phyloP scores from a whole-genome alignment of 2,329 filamentous ascomycete genomes.

The Ustilaginoidea virens region DNA sequence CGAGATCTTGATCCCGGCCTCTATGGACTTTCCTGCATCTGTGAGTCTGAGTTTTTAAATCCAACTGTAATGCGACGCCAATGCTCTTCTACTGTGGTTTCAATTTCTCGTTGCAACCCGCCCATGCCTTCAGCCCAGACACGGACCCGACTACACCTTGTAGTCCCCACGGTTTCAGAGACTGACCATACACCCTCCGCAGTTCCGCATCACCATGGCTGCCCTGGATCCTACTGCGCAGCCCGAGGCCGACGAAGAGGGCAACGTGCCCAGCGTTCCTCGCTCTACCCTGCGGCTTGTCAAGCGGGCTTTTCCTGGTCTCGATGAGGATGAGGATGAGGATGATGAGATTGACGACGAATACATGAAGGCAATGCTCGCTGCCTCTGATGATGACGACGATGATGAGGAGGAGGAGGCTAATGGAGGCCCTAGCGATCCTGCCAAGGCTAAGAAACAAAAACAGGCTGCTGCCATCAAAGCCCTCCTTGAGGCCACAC shows the following conservation, averaged over 20 bases:
- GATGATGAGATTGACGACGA: conserved; percentile 55
- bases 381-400: conserved; percentile 33
- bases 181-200: conserved; percentile 14
- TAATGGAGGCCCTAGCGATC: conserved; percentile 86
- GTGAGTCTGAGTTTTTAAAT: too few species aligned
- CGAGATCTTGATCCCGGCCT: conserved; percentile 66
- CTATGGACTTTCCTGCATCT: conserved; percentile 65
- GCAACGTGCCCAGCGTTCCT: conserved; percentile 44
- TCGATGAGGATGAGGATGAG: conserved; percentile 32
- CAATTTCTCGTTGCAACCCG: background rate
- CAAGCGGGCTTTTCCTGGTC: conserved; percentile 48
- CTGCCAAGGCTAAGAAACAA: conserved; percentile 76
- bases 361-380: conserved; percentile 40
- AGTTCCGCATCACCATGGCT: conserved; percentile 98
- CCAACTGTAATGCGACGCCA: conserved; percentile 1
- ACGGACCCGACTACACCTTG: too few species aligned
- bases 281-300: conserved; percentile 86
- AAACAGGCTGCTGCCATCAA: conserved; percentile 62
- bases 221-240: conserved; percentile 81
- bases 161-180: background rate
- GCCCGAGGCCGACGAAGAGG: conserved; percentile 47
- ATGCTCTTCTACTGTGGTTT: background rate
- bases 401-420: conserved; percentile 49
- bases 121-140: too few species aligned
- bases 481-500: conserved; percentile 58